A percentile compares a stretch with the other conserved stretches of the same genome.
Evolutionary conservation across 768 basidiomycete genomes (phyloP).

Genomic region (Pulveroboletus sp.): DNA sequence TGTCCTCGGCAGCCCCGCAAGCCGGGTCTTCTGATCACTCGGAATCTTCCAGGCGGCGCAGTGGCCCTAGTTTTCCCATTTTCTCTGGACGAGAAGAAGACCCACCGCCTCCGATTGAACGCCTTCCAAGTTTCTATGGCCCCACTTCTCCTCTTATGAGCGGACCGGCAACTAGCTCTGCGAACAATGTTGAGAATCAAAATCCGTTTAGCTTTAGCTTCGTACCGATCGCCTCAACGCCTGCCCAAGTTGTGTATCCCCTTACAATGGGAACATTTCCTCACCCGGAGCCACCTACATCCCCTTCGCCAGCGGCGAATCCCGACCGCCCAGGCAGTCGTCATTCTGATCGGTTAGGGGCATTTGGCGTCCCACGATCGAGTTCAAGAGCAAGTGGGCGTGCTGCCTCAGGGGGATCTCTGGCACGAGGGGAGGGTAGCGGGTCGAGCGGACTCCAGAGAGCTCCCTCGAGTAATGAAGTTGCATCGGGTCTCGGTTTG

Average conservation of each 20-base stretch:
- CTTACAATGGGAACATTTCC: slow-evolving; percentile 35
- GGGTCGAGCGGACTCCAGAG: slow-evolving; percentile 27
- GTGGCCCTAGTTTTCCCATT: slow-evolving; percentile 43
- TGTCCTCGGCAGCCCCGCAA: slow-evolving; percentile 11
- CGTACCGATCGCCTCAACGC: slow-evolving; percentile 48
- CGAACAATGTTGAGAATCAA: slow-evolving; percentile 49
- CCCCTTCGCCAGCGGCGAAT: slow-evolving; percentile 30
- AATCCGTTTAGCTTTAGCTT: slow-evolving; percentile 51
- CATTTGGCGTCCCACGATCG: slow-evolving; percentile 34
- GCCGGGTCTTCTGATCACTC: slow-evolving; percentile 13
- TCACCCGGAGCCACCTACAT: slow-evolving; percentile 32
- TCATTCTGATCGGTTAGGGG: slow-evolving; percentile 28
- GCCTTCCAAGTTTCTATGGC: slow-evolving; percentile 48
- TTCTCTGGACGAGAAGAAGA: slow-evolving; percentile 43
- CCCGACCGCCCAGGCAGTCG: slow-evolving; percentile 31
- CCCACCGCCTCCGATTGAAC: slow-evolving; percentile 47
- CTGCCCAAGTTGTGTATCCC: slow-evolving; percentile 39
- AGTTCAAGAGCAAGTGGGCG: slow-evolving; percentile 33
- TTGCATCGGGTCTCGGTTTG: slow-evolving; percentile 42
- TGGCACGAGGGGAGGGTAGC: slow-evolving; percentile 23
- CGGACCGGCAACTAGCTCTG: slow-evolving; percentile 40
- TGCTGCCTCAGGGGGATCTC: slow-evolving; percentile 25
- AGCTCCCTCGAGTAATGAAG: slow-evolving; percentile 41
- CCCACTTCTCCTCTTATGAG: slow-evolving; percentile 36
- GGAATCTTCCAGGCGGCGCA: slow-evolving; percentile 18